phyloP scores from a whole-genome alignment of 1,284 basidiomycete species.

The Vanrija sp. region DNA sequence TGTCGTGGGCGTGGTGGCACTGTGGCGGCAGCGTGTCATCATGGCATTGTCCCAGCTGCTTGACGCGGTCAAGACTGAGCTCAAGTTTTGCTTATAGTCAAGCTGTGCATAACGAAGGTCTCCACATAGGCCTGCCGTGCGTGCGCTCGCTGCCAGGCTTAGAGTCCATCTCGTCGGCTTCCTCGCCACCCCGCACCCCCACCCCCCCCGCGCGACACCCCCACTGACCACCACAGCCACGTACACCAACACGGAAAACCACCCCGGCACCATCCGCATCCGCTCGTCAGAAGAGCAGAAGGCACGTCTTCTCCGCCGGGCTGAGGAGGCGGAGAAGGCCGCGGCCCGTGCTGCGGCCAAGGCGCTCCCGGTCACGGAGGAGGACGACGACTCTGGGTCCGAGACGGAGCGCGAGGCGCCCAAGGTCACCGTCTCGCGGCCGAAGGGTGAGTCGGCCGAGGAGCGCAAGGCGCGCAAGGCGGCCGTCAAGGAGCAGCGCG shows the following conservation, averaged over 20 bases:
- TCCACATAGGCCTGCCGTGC: too few relatives aligned
- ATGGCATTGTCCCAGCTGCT: background rate
- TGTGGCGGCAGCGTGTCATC: background rate
- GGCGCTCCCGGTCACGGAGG: slow-evolving; percentile 34
- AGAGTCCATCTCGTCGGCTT: too few relatives aligned
- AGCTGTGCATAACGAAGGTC: too few relatives aligned
- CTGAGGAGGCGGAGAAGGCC: slow-evolving; percentile 12
- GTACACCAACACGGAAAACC: slow-evolving; percentile 91
- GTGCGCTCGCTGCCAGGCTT: too few relatives aligned
- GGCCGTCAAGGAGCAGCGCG: slow-evolving; percentile 77
- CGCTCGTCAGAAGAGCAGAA: slow-evolving; percentile 53
- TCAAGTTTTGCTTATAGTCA: too few relatives aligned
- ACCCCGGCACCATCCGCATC: slow-evolving; percentile 75
- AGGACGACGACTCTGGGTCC: slow-evolving; percentile 48
- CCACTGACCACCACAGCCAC: slow-evolving; percentile 59
- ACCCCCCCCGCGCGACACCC: too few relatives aligned
- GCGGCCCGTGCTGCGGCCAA: slow-evolving; percentile 15
- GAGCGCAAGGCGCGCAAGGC: slow-evolving; percentile 84
- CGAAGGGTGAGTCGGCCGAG: slow-evolving; percentile 74
- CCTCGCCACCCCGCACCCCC: too few relatives aligned
- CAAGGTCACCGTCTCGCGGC: slow-evolving; percentile 56
- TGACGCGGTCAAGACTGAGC: too few relatives aligned
- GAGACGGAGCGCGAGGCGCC: slow-evolving; percentile 42
- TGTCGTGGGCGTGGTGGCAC: too few relatives aligned
- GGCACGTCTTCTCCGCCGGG: slow-evolving; percentile 22